Evolutionary conservation across 345 rosid genomes (phyloP).

Genomic region (Rhizophora mangle): DNA sequence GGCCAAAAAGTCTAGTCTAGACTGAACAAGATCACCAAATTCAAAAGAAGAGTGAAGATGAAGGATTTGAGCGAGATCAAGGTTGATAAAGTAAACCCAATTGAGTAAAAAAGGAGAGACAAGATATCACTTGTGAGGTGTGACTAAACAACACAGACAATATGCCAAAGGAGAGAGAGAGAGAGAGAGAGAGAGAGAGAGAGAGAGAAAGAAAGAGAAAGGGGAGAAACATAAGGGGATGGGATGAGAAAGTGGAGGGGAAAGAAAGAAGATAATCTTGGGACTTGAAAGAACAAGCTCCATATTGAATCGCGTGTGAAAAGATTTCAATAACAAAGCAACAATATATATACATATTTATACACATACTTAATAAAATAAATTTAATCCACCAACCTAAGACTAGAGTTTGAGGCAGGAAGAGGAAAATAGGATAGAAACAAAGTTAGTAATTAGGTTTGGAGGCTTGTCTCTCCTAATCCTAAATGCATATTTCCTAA

Average conservation of each 20-base stretch:
- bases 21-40: slow-evolving; percentile 30
- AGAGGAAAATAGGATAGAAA: slow-evolving; percentile 31
- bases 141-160: slow-evolving; percentile 43
- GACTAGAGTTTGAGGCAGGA: slow-evolving; percentile 1
- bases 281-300: slow-evolving; percentile 47
- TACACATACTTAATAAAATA: neutral
- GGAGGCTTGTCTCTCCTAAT: slow-evolving; percentile 45
- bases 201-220: slow-evolving; percentile 21
- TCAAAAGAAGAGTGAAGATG: slow-evolving; percentile 16
- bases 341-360: too few relatives aligned
- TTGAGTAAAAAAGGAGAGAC: slow-evolving; percentile 43
- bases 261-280: slow-evolving; percentile 36
- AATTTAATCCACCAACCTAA: neutral
- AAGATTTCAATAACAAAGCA: slow-evolving; percentile 19
- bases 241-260: slow-evolving; percentile 16
- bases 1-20: slow-evolving; percentile 19
- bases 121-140: slow-evolving; percentile 43
- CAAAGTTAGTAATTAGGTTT: slow-evolving; percentile 43
- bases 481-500: slow-evolving; percentile 5
- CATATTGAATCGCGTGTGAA: slow-evolving; percentile 32
- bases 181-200: slow-evolving; percentile 16
- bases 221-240: slow-evolving; percentile 7
- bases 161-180: slow-evolving; percentile 33
- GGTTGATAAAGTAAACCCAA: slow-evolving; percentile 28
- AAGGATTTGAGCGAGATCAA: slow-evolving; percentile 7